Conservation (phyloP, 208 protist genomes). For the Leishmania martiniquensis region DNA sequence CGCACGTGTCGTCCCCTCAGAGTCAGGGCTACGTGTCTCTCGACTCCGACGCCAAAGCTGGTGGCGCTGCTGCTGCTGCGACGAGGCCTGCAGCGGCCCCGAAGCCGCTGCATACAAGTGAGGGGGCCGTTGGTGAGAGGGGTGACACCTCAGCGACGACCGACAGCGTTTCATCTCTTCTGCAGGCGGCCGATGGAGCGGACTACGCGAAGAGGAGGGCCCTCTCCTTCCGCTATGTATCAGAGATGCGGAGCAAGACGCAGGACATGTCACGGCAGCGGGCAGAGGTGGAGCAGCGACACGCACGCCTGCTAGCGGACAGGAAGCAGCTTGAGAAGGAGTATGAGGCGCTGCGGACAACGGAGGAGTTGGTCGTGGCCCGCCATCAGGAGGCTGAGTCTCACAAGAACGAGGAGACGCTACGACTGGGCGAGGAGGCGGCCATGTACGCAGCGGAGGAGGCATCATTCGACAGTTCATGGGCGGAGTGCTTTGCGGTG, state of each 20-base stretch:
- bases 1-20: background rate
- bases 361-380: slow-evolving; percentile 43
- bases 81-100: background rate
- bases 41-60: background rate
- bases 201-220: slow-evolving; percentile 37
- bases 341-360: slow-evolving; percentile 40
- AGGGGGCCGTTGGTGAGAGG: background rate
- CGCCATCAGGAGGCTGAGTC: slow-evolving; percentile 32
- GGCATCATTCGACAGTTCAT: slow-evolving; percentile 7
- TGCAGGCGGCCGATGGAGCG: slow-evolving; percentile 6
- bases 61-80: background rate
- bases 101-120: too few species aligned
- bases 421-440: slow-evolving; percentile 19
- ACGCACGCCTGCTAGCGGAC: slow-evolving; percentile 27
- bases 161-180: slow-evolving; percentile 1
- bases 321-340: slow-evolving; percentile 42
- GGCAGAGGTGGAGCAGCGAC: slow-evolving; percentile 18
- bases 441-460: slow-evolving; percentile 26
- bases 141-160: background rate
- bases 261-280: slow-evolving; percentile 16
- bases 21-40: background rate
- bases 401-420: slow-evolving; percentile 21
- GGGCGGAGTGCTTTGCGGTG: background rate
- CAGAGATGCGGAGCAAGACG: slow-evolving; percentile 27
- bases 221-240: slow-evolving; percentile 36